Conservation (phyloP, 371 early-diverging fungal genomes). For the Mycotypha africana region DNA sequence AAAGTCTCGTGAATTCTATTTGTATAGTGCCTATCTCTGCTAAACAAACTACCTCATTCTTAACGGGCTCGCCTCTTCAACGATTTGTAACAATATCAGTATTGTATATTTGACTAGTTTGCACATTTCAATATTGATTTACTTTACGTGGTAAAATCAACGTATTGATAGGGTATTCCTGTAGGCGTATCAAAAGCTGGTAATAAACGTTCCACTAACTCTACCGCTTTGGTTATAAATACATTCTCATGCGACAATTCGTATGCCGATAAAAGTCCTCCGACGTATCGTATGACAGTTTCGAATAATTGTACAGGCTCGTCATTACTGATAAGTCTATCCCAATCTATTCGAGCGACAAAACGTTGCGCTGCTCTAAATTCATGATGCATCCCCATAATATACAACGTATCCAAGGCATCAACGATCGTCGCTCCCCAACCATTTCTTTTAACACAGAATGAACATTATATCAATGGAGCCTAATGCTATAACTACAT, state of each 20-base stretch:
- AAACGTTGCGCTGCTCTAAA: conserved; percentile 61
- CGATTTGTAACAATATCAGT: background rate
- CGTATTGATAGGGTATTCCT: conserved; percentile 55
- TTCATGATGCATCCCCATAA: conserved; percentile 73
- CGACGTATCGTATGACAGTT: conserved; percentile 83
- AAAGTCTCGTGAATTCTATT: conserved; percentile 81
- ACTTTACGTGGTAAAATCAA: conserved; percentile 35
- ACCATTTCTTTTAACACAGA: conserved; percentile 24
- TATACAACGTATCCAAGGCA: conserved; percentile 71
- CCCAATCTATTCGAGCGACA: conserved; percentile 49
- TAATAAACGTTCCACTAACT: conserved; percentile 50
- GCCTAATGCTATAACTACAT: too few species aligned
- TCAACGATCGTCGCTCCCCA: conserved; percentile 73
- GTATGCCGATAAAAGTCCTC: conserved; percentile 79
- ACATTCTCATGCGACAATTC: conserved; percentile 49
- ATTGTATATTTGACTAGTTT: background rate
- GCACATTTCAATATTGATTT: too few species aligned
- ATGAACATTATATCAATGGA: too few species aligned
- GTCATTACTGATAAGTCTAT: conserved; percentile 4
- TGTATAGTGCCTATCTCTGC: conserved; percentile 89
- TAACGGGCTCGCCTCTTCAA: conserved; percentile 24
- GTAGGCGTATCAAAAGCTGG: conserved; percentile 55
- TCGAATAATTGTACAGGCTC: conserved; percentile 65
- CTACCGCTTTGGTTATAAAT: conserved; percentile 42
- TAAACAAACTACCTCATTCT: conserved; percentile 34